These are phyloP conservation scores for Papiliotrema laurentii DNA, from an alignment of 1,284 basidiomycete genomes.

Conservation along the genomic window DNA sequence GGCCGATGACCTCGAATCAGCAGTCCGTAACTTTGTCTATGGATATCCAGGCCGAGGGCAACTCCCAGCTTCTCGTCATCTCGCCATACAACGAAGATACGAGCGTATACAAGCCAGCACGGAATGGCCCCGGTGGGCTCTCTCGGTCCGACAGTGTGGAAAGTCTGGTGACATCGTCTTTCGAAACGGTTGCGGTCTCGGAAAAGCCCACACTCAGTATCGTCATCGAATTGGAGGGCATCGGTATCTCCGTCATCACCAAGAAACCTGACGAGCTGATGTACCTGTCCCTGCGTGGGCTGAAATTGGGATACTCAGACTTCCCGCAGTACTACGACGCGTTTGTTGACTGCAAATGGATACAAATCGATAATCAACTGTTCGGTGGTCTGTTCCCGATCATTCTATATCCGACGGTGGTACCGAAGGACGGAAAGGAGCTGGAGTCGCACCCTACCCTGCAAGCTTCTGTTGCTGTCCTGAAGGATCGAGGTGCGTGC, in stretches of 20 bases:
- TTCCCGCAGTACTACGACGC: slow-evolving; percentile 76
- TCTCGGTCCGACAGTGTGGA: slow-evolving; percentile 28
- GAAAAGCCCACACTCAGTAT: slow-evolving; percentile 66
- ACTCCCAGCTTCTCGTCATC: slow-evolving; percentile 80
- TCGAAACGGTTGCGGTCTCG: slow-evolving; percentile 78
- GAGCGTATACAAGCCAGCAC: slow-evolving; percentile 82
- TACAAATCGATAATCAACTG: slow-evolving; percentile 97
- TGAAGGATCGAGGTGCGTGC: slow-evolving; percentile 82
- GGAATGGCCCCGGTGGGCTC: slow-evolving; percentile 49
- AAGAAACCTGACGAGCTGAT: slow-evolving; percentile 82
- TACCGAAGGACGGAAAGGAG: slow-evolving; percentile 73
- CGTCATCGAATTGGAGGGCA: slow-evolving; percentile 76
- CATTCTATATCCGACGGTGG: slow-evolving; percentile 88
- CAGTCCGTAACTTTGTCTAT: slow-evolving; percentile 70
- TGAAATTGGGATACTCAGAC: slow-evolving; percentile 83
- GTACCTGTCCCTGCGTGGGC: slow-evolving; percentile 73
- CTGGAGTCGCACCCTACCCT: slow-evolving; percentile 85
- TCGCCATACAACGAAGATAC: slow-evolving; percentile 80
- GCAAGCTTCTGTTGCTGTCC: slow-evolving; percentile 79
- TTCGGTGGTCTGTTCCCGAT: slow-evolving; percentile 96
- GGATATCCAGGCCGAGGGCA: slow-evolving; percentile 87
- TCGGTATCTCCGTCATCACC: slow-evolving; percentile 91
- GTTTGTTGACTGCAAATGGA: slow-evolving; percentile 75
- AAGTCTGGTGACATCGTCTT: slow-evolving; percentile 53
- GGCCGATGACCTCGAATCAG: slow-evolving; percentile 4